Conservation (phyloP, 176 grass and related monocot species). For the Chloris gayana region DNA sequence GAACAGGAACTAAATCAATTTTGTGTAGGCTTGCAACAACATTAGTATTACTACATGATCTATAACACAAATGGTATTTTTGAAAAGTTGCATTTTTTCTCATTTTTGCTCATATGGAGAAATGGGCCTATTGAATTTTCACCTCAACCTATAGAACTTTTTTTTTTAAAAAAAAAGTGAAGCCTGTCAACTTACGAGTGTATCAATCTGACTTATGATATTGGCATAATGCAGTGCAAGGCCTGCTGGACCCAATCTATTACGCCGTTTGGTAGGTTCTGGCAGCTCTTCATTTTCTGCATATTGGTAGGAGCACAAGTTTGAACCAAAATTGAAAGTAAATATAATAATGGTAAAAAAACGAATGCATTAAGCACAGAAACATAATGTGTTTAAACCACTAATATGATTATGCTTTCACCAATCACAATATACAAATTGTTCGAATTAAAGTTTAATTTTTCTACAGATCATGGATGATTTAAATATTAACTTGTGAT, state of each 20-base stretch:
- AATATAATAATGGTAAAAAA: constrained; percentile 22
- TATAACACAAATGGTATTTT: too few relatives aligned
- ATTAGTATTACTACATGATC: too few relatives aligned
- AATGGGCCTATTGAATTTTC: not conserved
- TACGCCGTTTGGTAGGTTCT: constrained; percentile 49
- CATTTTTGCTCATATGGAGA: constrained; percentile 14
- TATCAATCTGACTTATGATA: constrained; percentile 95
- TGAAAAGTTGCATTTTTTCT: too few relatives aligned
- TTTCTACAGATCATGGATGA: not conserved
- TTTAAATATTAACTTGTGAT: constrained; percentile 23
- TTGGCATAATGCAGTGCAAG: constrained; percentile 98
- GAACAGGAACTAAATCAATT: constrained; percentile 23
- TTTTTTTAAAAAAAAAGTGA: not conserved
- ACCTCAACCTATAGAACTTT: constrained; percentile 8
- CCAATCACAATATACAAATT: constrained; percentile 13
- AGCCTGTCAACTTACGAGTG: constrained; percentile 70
- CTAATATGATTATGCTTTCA: constrained; percentile 12
- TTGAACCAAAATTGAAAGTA: constrained; percentile 17
- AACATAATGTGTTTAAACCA: constrained; percentile 19
- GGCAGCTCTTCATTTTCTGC: constrained; percentile 74
- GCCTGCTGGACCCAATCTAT: constrained; percentile 93
- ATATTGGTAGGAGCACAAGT: constrained; percentile 50
- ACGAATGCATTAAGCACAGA: too few relatives aligned
- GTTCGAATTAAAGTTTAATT: constrained; percentile 18
- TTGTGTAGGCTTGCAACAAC: too few relatives aligned